A percentile compares a stretch with the other conserved stretches of the same genome.
phyloP scores from a whole-genome alignment of 2,329 filamentous ascomycete species.

The Colletotrichum musicola region DNA sequence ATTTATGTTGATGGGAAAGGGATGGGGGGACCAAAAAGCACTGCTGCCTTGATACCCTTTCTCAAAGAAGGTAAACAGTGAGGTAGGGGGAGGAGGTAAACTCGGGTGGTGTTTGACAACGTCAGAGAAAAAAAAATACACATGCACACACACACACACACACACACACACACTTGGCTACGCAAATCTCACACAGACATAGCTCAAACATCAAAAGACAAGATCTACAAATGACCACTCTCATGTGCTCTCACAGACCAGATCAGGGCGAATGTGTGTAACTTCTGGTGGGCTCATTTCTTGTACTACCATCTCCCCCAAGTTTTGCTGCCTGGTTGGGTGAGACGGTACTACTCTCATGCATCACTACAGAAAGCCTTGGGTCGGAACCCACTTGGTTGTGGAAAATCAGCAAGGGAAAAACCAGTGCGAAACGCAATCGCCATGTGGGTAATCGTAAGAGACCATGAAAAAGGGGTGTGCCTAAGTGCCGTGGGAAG shows the following conservation, averaged over 20 bases:
- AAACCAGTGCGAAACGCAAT: conserved; percentile 28
- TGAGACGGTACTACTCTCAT: not conserved
- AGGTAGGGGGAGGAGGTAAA: conserved; percentile 1
- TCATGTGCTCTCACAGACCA: not conserved
- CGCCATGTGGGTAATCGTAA: conserved; percentile 32
- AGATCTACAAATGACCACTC: not conserved
- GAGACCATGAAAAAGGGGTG: not conserved
- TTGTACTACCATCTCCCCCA: not conserved
- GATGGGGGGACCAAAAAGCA: conserved; percentile 23
- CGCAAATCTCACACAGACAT: not conserved
- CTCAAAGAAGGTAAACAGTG: conserved; percentile 29
- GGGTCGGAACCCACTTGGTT: not conserved
- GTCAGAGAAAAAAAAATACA: conserved; percentile 1
- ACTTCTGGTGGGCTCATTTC: not conserved
- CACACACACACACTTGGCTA: conserved; percentile 1
- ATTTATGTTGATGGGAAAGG: not conserved
- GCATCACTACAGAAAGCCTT: not conserved
- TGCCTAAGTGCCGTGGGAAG: not conserved
- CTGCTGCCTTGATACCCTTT: conserved; percentile 38
- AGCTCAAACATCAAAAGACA: not conserved
- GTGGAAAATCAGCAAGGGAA: conserved; percentile 11
- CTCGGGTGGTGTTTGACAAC: conserved; percentile 5
- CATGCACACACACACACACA: conserved; percentile 13
- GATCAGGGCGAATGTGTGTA: too few species aligned
- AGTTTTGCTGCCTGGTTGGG: not conserved